These are phyloP conservation scores for Mortierella claussenii DNA, from an alignment of 192 early-diverging fungal species.

Conservation along the genomic window DNA sequence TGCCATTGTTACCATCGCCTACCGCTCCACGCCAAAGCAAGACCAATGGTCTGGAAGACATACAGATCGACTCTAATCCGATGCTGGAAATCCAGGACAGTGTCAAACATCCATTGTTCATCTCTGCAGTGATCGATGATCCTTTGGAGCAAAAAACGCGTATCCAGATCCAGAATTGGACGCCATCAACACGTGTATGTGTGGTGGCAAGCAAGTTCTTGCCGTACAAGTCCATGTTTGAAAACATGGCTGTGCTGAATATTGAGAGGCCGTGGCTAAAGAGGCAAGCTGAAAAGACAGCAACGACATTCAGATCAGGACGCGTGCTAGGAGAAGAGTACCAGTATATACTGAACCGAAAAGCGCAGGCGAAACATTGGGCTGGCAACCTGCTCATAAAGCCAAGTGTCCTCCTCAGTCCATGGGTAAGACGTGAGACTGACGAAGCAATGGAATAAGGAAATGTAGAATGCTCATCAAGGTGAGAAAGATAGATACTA, in stretches of 20 bases:
- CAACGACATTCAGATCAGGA: conserved; percentile 23
- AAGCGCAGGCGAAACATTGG: conserved; percentile 51
- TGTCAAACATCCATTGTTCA: conserved; percentile 17
- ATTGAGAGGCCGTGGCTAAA: conserved; percentile 1
- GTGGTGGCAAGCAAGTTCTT: conserved; percentile 26
- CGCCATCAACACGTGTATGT: conserved; percentile 14
- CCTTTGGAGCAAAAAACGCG: not conserved
- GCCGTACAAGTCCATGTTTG: conserved; percentile 15
- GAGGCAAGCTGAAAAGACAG: not conserved
- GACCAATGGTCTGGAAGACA: conserved; percentile 15
- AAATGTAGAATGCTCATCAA: no score
- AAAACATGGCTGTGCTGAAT: not conserved
- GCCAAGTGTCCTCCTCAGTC: conserved; percentile 55
- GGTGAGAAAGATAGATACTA: no score
- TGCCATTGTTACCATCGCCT: no score
- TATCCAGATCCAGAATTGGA: conserved; percentile 37
- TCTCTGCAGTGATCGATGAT: conserved; percentile 3
- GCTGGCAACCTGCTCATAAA: conserved; percentile 54
- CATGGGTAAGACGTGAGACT: no score
- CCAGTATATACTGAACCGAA: conserved; percentile 63
- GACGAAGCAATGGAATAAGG: no score
- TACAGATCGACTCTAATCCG: conserved; percentile 14
- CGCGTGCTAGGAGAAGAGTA: conserved; percentile 59
- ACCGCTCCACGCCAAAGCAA: no score
- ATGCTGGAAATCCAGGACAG: conserved; percentile 28